Conservation (phyloP, 176 grass and related monocot species). For the Zea mays region DNA sequence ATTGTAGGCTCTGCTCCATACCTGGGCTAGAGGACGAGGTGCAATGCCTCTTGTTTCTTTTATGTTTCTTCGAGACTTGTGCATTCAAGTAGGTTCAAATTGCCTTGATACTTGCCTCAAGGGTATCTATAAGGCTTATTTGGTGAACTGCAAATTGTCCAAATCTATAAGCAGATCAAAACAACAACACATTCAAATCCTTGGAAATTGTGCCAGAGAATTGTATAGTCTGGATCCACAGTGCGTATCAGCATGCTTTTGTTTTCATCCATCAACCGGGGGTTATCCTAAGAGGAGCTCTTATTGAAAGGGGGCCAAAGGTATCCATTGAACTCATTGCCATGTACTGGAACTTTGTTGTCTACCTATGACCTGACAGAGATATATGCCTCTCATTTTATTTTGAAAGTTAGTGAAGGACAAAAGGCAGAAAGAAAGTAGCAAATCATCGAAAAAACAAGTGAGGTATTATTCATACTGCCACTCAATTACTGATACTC, state of each 20-base stretch:
- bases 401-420: constrained; percentile 64
- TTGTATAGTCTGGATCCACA: constrained; percentile 73
- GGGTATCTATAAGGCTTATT: constrained; percentile 97
- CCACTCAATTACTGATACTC: not conserved
- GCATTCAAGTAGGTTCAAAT: constrained; percentile 78
- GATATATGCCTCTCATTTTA: constrained; percentile 28
- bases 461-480: constrained; percentile 51
- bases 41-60: too few relatives aligned
- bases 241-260: constrained; percentile 89
- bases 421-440: constrained; percentile 74
- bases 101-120: constrained; percentile 84
- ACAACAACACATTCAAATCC: constrained; percentile 80
- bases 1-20: constrained; percentile 76
- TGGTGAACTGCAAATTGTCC: constrained; percentile 95
- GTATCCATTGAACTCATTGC: constrained; percentile 48
- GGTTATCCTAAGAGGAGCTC: constrained; percentile 68
- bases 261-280: constrained; percentile 91
- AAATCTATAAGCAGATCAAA: constrained; percentile 85
- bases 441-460: constrained; percentile 67
- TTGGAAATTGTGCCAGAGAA: constrained; percentile 90
- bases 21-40: constrained; percentile 82
- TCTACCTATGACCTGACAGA: constrained; percentile 32
- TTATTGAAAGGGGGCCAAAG: constrained; percentile 88
- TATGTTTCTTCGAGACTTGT: constrained; percentile 93
- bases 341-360: constrained; percentile 10